Percentiles rank a stretch among this genome's conserved stretches.
phyloP scores from a whole-genome alignment of 2,329 filamentous ascomycete species.

The Aspergillus awamori region DNA sequence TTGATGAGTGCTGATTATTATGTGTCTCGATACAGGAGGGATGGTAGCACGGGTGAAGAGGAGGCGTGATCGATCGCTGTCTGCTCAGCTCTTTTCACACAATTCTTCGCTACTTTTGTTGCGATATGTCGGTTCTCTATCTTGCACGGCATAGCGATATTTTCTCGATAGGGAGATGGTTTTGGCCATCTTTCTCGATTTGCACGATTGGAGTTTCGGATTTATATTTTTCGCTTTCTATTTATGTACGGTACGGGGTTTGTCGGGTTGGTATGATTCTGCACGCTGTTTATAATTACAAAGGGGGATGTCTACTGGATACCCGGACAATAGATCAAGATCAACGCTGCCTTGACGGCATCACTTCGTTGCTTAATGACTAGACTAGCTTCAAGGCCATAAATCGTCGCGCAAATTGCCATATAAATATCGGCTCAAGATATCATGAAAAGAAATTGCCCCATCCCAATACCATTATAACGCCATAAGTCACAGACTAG shows the following conservation, averaged over 20 bases:
- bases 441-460: not conserved
- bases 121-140: not conserved
- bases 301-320: not conserved
- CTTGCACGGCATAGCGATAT: not conserved
- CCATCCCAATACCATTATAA: slow-evolving; percentile 21
- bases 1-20: slow-evolving; percentile 13
- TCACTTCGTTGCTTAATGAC: slow-evolving; percentile 5
- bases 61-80: slow-evolving; percentile 33
- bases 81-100: not conserved
- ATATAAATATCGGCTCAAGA: slow-evolving; percentile 22
- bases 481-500: slow-evolving; percentile 13
- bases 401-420: slow-evolving; percentile 18
- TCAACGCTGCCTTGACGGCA: slow-evolving; percentile 8
- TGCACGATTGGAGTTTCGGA: slow-evolving; percentile 9
- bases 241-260: slow-evolving; percentile 2
- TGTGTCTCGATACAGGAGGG: slow-evolving; percentile 36
- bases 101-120: not conserved
- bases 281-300: not conserved
- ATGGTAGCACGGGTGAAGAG: slow-evolving; percentile 52
- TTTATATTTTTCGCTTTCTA: not conserved
- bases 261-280: not conserved
- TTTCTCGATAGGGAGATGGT: not conserved
- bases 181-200: not conserved
- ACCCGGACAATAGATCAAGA: slow-evolving; percentile 8
- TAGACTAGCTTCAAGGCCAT: slow-evolving; percentile 1